Conservation (phyloP, 306 rosid genomes). For the Mimosa bimucronata region DNA sequence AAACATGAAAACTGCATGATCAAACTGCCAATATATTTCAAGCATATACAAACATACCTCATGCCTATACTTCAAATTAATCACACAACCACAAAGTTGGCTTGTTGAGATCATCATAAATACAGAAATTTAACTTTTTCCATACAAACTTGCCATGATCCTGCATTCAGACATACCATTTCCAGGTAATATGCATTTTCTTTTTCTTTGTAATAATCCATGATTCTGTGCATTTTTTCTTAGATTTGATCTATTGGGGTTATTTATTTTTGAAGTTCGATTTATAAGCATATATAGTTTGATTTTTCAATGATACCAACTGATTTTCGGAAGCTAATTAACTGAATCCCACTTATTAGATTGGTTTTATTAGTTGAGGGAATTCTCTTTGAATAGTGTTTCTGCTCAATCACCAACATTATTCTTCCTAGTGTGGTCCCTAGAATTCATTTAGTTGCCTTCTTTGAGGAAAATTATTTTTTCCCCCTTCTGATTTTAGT, state of each 20-base stretch:
- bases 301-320: neutral
- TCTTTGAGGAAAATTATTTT: neutral
- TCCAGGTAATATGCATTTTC: constrained; percentile 34
- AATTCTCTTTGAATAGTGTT: neutral
- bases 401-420: neutral
- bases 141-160: constrained; percentile 37
- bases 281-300: neutral
- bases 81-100: constrained; percentile 5
- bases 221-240: neutral
- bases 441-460: neutral
- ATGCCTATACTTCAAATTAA: constrained; percentile 10
- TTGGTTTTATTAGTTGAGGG: neutral
- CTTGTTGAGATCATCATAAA: neutral
- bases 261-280: neutral
- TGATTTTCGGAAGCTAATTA: neutral
- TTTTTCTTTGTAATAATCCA: neutral
- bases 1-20: constrained; percentile 66
- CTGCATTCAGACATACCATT: constrained; percentile 18
- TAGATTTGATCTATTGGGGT: neutral
- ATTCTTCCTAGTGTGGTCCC: neutral
- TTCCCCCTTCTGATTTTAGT: neutral
- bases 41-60: constrained; percentile 35
- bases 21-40: constrained; percentile 55
- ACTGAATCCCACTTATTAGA: neutral
- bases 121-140: constrained; percentile 14